A percentile compares a stretch with the other conserved stretches of the same genome.
These are phyloP conservation scores for Mycena polygramma DNA, from an alignment of 768 basidiomycete genomes.

Conservation along the genomic window DNA sequence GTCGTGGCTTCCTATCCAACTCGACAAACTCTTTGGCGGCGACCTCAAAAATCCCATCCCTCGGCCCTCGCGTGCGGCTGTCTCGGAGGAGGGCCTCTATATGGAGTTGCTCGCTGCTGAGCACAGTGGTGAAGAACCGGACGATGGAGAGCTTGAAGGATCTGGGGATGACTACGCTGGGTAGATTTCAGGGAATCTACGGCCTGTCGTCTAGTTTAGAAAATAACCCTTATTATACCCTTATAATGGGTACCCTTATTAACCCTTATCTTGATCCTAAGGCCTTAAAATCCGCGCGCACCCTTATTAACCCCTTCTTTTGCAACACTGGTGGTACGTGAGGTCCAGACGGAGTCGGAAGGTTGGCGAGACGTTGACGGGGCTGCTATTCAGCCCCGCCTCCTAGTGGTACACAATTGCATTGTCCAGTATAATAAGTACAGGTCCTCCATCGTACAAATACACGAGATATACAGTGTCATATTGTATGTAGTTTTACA, in stretches of 20 bases:
- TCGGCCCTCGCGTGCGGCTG: not conserved
- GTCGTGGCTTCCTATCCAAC: slow-evolving; percentile 2
- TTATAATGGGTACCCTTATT: slow-evolving; percentile 12
- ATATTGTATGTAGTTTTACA: too few species aligned
- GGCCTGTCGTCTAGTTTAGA: not conserved
- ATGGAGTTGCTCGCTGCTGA: too few species aligned
- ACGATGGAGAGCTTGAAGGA: too few species aligned
- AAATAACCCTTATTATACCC: slow-evolving; percentile 8
- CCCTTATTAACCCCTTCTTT: slow-evolving; percentile 2
- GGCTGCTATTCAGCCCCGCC: too few species aligned
- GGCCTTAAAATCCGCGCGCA: not conserved
- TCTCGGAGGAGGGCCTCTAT: slow-evolving; percentile 6
- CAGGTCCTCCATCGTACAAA: not conserved
- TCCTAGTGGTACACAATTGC: too few species aligned
- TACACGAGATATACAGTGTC: not conserved
- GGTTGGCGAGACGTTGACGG: too few species aligned
- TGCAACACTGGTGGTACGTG: slow-evolving; percentile 1
- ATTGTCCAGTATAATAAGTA: too few species aligned
- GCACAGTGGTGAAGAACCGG: too few species aligned
- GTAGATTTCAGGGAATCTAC: too few species aligned
- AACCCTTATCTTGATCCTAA: too few species aligned
- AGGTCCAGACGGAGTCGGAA: too few species aligned
- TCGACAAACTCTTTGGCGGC: slow-evolving; percentile 4
- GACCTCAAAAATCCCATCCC: not conserved
- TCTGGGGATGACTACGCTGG: slow-evolving; percentile 12